A percentile compares a stretch with the other conserved stretches of the same genome.
Conservation (phyloP, 176 grass and related monocot species). For the Avena eriantha region DNA sequence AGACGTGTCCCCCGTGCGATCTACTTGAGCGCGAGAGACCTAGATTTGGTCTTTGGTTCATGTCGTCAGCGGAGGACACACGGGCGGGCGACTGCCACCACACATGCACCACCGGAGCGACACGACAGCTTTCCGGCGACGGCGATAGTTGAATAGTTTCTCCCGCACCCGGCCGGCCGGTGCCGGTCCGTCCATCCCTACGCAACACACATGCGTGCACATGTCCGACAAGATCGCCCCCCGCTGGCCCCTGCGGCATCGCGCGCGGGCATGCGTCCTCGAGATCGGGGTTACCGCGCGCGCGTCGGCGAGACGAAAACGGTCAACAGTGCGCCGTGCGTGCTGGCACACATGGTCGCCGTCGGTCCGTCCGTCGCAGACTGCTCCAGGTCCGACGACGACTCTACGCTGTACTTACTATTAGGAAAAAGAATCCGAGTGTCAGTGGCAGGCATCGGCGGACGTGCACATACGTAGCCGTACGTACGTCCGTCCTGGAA, state of each 20-base stretch:
- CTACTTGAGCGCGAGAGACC: background rate
- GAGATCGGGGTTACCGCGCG: background rate
- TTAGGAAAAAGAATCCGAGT: background rate
- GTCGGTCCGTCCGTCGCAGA: background rate
- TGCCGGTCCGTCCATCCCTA: background rate
- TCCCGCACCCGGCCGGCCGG: background rate
- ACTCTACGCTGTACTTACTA: background rate
- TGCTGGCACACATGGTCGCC: conserved; percentile 26
- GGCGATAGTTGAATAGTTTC: conserved; percentile 11
- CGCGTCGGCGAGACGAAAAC: background rate
- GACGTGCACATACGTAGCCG: too few relatives aligned
- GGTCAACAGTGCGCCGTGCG: conserved; percentile 37
- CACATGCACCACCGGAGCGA: background rate
- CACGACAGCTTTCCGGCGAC: conserved; percentile 22
- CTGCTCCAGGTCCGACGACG: background rate
- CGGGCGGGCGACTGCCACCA: background rate
- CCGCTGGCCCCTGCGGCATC: too few relatives aligned
- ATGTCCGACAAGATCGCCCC: conserved; percentile 39
- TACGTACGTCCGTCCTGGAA: background rate
- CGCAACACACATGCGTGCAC: background rate
- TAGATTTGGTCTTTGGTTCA: conserved; percentile 2
- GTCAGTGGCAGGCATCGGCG: background rate
- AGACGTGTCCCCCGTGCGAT: background rate
- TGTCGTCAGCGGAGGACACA: background rate
- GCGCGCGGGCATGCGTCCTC: background rate